Percentiles rank a stretch among this genome's conserved stretches.
phyloP scores from a whole-genome alignment of 441 rosid genomes.

The Arabidopsis hybrid region DNA sequence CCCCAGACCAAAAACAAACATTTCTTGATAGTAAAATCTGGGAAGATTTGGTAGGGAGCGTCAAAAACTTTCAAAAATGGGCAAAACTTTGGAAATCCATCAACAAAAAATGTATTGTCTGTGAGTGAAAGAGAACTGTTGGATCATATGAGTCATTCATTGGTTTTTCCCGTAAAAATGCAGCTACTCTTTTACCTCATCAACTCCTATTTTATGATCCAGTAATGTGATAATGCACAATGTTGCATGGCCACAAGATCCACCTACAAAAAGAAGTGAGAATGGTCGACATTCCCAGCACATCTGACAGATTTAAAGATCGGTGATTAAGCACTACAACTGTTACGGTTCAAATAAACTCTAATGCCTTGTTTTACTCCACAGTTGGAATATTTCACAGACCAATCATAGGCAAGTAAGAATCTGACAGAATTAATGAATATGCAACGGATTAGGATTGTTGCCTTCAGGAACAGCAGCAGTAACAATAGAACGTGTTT shows the following conservation, averaged over 20 bases:
- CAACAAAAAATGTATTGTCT: no score
- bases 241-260: no score
- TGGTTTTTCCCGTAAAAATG: no score
- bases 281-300: constrained; percentile 4
- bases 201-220: no score
- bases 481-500: constrained; percentile 39
- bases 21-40: not conserved
- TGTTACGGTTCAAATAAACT: not conserved
- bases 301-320: not conserved
- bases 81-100: no score
- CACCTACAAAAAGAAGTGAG: no score
- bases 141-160: no score
- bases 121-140: no score
- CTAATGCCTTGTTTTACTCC: not conserved
- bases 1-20: not conserved
- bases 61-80: no score
- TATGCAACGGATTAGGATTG: no score
- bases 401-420: not conserved
- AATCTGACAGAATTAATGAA: not conserved
- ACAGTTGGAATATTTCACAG: not conserved
- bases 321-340: not conserved
- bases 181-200: no score
- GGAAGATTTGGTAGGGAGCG: not conserved
- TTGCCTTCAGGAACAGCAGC: constrained; percentile 47
- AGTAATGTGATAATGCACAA: no score